Percentiles rank a stretch among this genome's conserved stretches.
Evolutionary conservation across 192 early-diverging fungal species (phyloP).

Genomic region (Linnemannia hyalina): DNA sequence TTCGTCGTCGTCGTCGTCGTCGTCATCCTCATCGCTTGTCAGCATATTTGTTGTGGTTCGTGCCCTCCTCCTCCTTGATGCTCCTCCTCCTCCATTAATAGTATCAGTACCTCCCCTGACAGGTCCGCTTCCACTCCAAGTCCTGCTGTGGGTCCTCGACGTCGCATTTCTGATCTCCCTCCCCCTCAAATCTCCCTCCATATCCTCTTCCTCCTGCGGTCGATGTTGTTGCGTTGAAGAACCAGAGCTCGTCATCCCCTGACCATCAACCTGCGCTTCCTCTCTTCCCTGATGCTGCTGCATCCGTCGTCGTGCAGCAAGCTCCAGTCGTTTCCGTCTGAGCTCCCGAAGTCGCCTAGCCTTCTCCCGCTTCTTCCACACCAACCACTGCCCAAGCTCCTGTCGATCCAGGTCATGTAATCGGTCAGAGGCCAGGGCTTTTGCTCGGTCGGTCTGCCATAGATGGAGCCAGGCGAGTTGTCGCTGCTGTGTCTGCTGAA

Average conservation of each 20-base stretch:
- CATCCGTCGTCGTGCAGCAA: not conserved
- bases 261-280: not conserved
- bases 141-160: not conserved
- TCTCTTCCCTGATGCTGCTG: not conserved
- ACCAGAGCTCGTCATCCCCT: not conserved
- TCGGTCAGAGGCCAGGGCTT: slow-evolving; percentile 3
- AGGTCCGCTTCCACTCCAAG: slow-evolving; percentile 2
- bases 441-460: not conserved
- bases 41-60: not conserved
- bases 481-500: not conserved
- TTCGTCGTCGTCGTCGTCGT: not conserved
- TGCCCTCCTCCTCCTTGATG: not conserved
- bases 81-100: not conserved
- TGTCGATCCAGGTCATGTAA: slow-evolving; percentile 31
- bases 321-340: slow-evolving; percentile 3
- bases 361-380: slow-evolving; percentile 24
- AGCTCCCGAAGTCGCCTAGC: not conserved
- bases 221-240: not conserved
- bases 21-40: not conserved
- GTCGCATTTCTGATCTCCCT: not conserved
- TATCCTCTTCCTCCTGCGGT: not conserved
- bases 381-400: slow-evolving; percentile 27
- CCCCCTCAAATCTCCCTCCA: not conserved
- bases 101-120: not conserved
- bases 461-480: not conserved